Evolutionary conservation across 2,329 filamentous ascomycete genomes (phyloP), one percentile per base, ranked within the genome.

Genomic region (Pyrenophora teres): DNA sequence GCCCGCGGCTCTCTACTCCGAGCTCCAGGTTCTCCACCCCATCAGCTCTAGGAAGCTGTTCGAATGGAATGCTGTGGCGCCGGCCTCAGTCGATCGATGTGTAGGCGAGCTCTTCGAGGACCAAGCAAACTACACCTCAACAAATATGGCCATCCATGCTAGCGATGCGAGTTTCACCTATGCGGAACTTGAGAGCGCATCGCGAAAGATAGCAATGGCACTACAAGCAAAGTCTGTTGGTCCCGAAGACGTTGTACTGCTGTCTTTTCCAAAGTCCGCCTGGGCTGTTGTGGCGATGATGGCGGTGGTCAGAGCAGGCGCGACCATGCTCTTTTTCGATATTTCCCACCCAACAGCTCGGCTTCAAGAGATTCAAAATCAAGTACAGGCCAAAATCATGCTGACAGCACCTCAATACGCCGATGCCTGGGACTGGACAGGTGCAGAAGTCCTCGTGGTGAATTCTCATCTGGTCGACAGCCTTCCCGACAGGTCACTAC

Each of bases 211-310:
- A 27, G 37, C 37, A 27, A 10, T 40, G 19, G 21, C 10, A 23
- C 37, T 40, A 10, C 37, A 40, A 40, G 18, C 37, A 40, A 40
- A 40, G 37, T 40, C 37, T 40, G 9, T 40, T 21, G 37, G 37
- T 6, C 37, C 37, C 19, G 37, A 40, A 40, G 37, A 40, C 37
- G 37, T 40, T 40, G 37, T 40, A 8, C 4, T 40, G 21, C 13
- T 40, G 37, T 40, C 9, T 25, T 40, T 40, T 40, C 37, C 37
- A 40, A 40, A 40, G 37, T 40, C 37, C 37, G 37, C 37, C 18
- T 40, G 37, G 37, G 37, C 37, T 40, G 21, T 40, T 27, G 37
- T 40, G 9, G 37, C 37, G 19, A 40, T 40, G 37, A 40, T 40
- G 37, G 37, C 37, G 37, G 37, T 27, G 18, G 37, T 40, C 37